phyloP scores from a whole-genome alignment of 371 early-diverging fungal species.

The Homolaphlyctis polyrhiza region DNA sequence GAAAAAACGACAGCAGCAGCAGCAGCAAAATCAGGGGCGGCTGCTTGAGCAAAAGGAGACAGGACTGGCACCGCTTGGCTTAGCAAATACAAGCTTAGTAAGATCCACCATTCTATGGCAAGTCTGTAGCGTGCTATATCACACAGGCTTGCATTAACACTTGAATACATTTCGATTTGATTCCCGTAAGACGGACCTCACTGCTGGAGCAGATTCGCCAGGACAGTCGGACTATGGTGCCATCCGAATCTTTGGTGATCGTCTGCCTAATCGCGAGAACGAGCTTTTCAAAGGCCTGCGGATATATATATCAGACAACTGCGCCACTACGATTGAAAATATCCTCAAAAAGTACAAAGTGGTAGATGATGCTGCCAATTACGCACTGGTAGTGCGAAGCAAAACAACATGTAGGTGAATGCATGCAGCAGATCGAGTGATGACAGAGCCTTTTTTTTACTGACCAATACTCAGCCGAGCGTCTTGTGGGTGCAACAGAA shows the following conservation, averaged over 20 bases:
- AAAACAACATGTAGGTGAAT: slow-evolving; percentile 29
- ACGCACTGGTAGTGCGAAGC: slow-evolving; percentile 65
- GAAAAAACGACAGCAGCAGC: slow-evolving; percentile 2
- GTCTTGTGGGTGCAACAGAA: too few species aligned
- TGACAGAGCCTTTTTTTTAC: too few species aligned
- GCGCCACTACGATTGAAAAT: slow-evolving; percentile 77
- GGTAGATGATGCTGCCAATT: slow-evolving; percentile 77
- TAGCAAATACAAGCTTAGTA: too few species aligned
- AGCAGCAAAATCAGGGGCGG: slow-evolving; percentile 10
- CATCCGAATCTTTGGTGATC: slow-evolving; percentile 69
- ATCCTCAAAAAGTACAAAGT: slow-evolving; percentile 91
- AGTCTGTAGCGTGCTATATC: too few species aligned
- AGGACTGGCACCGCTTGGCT: not conserved
- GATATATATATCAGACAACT: slow-evolving; percentile 74
- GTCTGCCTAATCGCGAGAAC: slow-evolving; percentile 59
- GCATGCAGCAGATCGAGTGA: too few species aligned
- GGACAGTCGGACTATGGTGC: too few species aligned
- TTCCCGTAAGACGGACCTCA: too few species aligned
- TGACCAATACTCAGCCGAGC: too few species aligned
- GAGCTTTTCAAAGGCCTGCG: slow-evolving; percentile 85
- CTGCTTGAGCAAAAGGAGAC: not conserved
- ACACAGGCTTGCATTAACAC: too few species aligned
- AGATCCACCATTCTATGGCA: too few species aligned
- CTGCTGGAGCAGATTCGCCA: too few species aligned
- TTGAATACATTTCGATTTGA: too few species aligned